Evolutionary conservation across 176 grass and related monocot genomes (phyloP).

Genomic region (Alloteropsis semialata): DNA sequence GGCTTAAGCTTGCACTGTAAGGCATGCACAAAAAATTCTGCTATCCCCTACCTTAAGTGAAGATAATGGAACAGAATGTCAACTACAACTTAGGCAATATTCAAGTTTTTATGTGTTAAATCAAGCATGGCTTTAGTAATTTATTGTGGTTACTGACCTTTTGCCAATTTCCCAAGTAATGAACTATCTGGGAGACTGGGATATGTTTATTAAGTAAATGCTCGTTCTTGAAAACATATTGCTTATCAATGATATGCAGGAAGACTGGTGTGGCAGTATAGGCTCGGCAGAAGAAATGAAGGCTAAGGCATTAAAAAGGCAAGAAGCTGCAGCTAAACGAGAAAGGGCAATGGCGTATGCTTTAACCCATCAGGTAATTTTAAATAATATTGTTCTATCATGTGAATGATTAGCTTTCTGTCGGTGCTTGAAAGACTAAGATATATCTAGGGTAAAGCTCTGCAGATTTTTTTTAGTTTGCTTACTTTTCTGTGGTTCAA

Average conservation of each 20-base stretch:
- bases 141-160: background rate
- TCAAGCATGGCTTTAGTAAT: background rate
- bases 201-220: constrained; percentile 6
- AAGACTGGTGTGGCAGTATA: constrained; percentile 80
- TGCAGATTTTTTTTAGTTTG: background rate
- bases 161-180: background rate
- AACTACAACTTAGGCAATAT: background rate
- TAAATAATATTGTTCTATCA: background rate
- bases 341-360: constrained; percentile 98
- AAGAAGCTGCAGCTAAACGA: constrained; percentile 86
- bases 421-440: background rate
- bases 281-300: constrained; percentile 89
- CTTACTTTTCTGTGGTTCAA: background rate
- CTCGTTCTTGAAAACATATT: background rate
- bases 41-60: background rate
- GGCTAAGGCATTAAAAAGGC: constrained; percentile 75
- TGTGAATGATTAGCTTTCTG: background rate
- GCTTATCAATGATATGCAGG: constrained; percentile 39
- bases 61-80: background rate
- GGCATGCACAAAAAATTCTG: background rate
- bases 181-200: background rate
- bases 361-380: constrained; percentile 90
- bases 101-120: constrained; percentile 2
- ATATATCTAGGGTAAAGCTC: background rate
- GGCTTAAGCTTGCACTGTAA: background rate